Base-by-base conservation (phyloP, 805 yeast genomes). In the Kodamaea leandrae region DNA sequence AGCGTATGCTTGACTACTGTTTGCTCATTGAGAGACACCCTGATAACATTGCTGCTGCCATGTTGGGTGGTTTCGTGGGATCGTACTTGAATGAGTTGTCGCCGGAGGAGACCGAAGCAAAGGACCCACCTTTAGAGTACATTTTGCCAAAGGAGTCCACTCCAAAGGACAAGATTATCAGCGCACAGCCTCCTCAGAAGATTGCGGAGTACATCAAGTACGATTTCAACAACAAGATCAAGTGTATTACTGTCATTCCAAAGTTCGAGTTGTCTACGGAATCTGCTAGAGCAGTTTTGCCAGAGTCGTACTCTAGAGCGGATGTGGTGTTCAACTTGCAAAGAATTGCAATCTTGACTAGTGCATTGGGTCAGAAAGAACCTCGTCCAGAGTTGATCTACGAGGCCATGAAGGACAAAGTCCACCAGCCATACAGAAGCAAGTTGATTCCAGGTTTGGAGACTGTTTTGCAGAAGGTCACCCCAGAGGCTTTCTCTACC, bases 1-100 rank as follows among this genome's bases (percentile, higher is more conserved):
- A 78, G 53, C 75, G 98, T 53, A 76, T 93, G 81, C 71, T 93
- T 54, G 99, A 93, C 63, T 93, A 86, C 71, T 88, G 96, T 63
- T 74, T 93, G 53, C 86, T 93, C 93, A 90, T 93, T 51, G 99
- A 93, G 70, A 82, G 98, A 61, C 99, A 93, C 57, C 99, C 99
- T 25, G 99, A 93, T 66, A 93, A 93, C 63, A 90, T 93, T 56
- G 88, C 96, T 9, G 99, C 99, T 23, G 96, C 99, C 26, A 88
- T 93, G 96, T 84, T 90, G 82, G 99, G 99, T 45, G 97, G 99
- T 1, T 93, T 93, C 62, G 96, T 90, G 30, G 99, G 99, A 32
- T 88, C 96, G 3, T 93, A 85, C 63, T 74, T 93, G 57, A 78
- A 95, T 54, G 95, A 86, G 47, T 68, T 93, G 44, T 71, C 80